Base-by-base conservation (phyloP, 331 rosid species). In the Quercus tomentella region DNA sequence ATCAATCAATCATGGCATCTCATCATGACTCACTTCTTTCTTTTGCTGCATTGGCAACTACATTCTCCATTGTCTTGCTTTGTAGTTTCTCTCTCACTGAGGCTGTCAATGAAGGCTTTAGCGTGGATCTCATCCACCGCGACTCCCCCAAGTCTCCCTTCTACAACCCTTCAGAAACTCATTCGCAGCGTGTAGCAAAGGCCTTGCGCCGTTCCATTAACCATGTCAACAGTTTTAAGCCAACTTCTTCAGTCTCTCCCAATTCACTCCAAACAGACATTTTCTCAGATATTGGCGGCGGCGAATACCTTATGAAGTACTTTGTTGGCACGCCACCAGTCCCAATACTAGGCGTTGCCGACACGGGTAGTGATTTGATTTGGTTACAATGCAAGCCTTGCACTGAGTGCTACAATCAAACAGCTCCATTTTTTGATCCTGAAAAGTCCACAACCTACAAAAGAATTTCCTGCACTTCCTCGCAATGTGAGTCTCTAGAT, bases 81-180 rank as follows among this genome's bases (percentile, higher is more conserved):
- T 15, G 37, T 16, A 62, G 4, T 9, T 15, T 31, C 22, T 65
- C 71, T 7, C 45, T 7, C 45, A 7, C 8, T 37, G 45, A 37
- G 45, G 45, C 45, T 8, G 12, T 41, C 12, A 2, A 41, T 41
- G 45, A 41, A 41, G 12, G 45, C 45, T 41, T 37, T 8, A 2
- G 45, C 1, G 73, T 85, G 0, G 82, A 88, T 11, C 84, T 88
- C 15, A 69, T 90, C 55, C 94, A 82, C 70, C 77, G 92, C 4
- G 92, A 90, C 33, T 90, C 94, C 0, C 75, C 88, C 3, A 45
- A 56, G 3, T 89, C 91, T 6, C 90, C 93, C 20, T 79, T 85
- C 35, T 76, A 77, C 83, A 21, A 80, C 66, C 78, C 84, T 7
- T 23, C 58, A 1, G 72, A 76, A 8, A 72, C 86, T 5, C 84